Conservation (phyloP, 2,329 filamentous ascomycete species). For the Escovopsis weberi region DNA sequence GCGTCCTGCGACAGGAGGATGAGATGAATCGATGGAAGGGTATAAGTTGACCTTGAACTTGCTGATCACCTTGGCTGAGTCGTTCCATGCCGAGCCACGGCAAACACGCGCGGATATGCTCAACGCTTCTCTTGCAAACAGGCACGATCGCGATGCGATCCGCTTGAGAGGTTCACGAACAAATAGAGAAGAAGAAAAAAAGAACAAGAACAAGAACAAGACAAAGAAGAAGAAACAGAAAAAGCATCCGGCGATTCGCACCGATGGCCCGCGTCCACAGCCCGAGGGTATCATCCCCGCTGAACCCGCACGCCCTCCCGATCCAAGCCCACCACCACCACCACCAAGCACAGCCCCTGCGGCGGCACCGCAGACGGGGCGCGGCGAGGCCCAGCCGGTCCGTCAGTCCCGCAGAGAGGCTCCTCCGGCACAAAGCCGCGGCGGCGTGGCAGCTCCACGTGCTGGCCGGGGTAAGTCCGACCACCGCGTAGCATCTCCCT, state of each 20-base stretch:
- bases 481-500: no score
- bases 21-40: no score
- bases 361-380: no score
- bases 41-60: no score
- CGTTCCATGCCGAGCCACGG: no score
- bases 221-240: background rate
- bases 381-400: slow-evolving; percentile 6
- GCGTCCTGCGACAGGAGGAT: no score
- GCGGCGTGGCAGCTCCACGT: slow-evolving; percentile 24
- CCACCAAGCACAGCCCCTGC: background rate
- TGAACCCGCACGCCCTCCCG: slow-evolving; percentile 12
- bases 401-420: slow-evolving; percentile 24
- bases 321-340: background rate
- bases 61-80: no score
- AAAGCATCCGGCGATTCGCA: background rate
- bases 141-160: no score
- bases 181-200: slow-evolving; percentile 1
- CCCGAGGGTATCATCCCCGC: slow-evolving; percentile 15
- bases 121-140: no score
- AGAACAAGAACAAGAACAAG: background rate
- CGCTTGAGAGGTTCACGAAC: background rate
- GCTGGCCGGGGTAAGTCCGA: slow-evolving; percentile 2
- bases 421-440: slow-evolving; percentile 28
- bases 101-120: no score
- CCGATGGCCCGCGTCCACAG: slow-evolving; percentile 4